A percentile compares a stretch with the other conserved stretches of the same genome.
Evolutionary conservation across 768 basidiomycete genomes (phyloP).

Genomic region (Mycena vulgaris): DNA sequence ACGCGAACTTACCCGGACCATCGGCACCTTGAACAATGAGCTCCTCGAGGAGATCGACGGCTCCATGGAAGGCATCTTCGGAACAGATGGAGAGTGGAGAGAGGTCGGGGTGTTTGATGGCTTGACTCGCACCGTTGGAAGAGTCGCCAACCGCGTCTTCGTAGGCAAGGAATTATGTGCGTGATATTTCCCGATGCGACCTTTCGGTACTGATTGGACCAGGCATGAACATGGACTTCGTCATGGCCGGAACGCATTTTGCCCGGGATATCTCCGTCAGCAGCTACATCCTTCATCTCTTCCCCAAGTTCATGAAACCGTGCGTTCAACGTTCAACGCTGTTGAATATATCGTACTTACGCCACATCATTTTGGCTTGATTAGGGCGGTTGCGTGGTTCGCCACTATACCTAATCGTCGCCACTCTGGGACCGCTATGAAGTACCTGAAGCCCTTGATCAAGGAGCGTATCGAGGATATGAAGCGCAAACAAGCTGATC

Average conservation of each 20-base stretch:
- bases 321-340: not conserved
- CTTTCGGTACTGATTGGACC: not conserved
- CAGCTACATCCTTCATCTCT: conserved; percentile 32
- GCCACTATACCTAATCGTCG: conserved; percentile 35
- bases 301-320: conserved; percentile 37
- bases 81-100: conserved; percentile 29
- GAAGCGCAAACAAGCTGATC: conserved; percentile 25
- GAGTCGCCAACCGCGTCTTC: conserved; percentile 31
- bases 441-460: conserved; percentile 29
- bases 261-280: conserved; percentile 32
- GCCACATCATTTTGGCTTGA: not conserved
- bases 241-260: conserved; percentile 30
- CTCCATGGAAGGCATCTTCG: conserved; percentile 15
- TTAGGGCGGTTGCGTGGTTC: conserved; percentile 34
- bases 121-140: conserved; percentile 21
- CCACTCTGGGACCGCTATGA: conserved; percentile 30
- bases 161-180: conserved; percentile 37
- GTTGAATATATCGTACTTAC: not conserved
- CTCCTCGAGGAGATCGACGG: conserved; percentile 28
- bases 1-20: conserved; percentile 36
- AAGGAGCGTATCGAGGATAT: conserved; percentile 28
- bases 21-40: conserved; percentile 23
- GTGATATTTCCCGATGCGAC: not conserved
- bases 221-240: conserved; percentile 33
- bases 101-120: conserved; percentile 14